Base-by-base conservation (phyloP, 179 eudicot genomes). In the Beta macrorhiza region DNA sequence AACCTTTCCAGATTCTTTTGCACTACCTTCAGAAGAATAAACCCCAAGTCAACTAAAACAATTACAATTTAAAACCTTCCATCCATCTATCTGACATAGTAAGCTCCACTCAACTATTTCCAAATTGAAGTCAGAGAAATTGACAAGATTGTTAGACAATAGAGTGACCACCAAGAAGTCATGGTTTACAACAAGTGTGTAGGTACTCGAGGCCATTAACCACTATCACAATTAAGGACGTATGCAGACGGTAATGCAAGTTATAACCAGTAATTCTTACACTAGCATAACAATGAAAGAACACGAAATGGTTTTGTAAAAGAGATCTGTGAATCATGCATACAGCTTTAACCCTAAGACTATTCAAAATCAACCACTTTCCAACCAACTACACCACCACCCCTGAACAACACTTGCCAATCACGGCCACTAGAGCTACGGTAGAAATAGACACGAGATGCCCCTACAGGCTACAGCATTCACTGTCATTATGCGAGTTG, bases 1-100 rank as follows among this genome's bases (percentile, higher is more conserved):
- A 83, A 86, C 17, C 86, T 91, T 97, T 79, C 94, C 92, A 55
- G 92, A 78, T 71, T 96, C 99, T 88, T 92, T 97, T 57, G 93
- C 98, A 82, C 83, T 89, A 82, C 84, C 99, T 93, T 79, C 58
- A 78, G 47, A 56, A 78, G 29, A 57, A 32, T 52, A 76, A 17
- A 17, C 7, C 47, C 16, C 16, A 29, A 64, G 73, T 81, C 25
- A 72, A 65, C 69, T 32, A 78, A 63, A 37, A 29, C 0, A 16
- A 5, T 6, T 45, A 6, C 9, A 59, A 32, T 45, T 63, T 49
- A 19, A 51, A 12, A 20, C 55, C 45, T 49, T 32, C 44, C n/a
- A 49, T 47, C 29, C 45, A 53, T 13, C 55, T 61, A 8, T 49
- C 9, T 49, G 52, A 44, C 32, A 72, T 59, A 14, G 14, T 17